Evolutionary conservation across 1,284 basidiomycete species (phyloP).

Genomic region (Coniophora puteana): DNA sequence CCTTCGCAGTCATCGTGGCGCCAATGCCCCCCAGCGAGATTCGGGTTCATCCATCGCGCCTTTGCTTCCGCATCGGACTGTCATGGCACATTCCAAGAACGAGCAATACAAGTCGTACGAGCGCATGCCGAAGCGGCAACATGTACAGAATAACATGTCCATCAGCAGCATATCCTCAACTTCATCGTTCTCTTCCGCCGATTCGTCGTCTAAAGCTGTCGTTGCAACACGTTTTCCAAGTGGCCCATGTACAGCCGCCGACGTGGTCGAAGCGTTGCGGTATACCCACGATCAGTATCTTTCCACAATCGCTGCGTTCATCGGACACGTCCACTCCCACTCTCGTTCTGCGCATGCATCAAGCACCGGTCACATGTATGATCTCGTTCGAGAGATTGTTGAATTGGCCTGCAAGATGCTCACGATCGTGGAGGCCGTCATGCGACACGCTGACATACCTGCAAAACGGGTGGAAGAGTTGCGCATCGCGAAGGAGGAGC

Average conservation of each 20-base stretch:
- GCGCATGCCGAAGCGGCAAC: conserved; percentile 26
- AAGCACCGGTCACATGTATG: conserved; percentile 90
- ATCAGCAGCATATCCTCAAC: conserved; percentile 66
- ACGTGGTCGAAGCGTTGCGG: conserved; percentile 69
- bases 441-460: conserved; percentile 63
- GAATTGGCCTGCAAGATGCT: conserved; percentile 90
- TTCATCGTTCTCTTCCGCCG: conserved; percentile 51
- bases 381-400: conserved; percentile 90
- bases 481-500: conserved; percentile 69
- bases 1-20: conserved; percentile 36
- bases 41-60: conserved; percentile 28
- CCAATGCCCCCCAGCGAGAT: conserved; percentile 22
- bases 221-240: conserved; percentile 59
- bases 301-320: conserved; percentile 94
- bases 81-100: conserved; percentile 25
- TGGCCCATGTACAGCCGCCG: conserved; percentile 60
- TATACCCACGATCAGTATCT: conserved; percentile 85
- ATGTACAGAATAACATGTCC: conserved; percentile 45
- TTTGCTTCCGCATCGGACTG: conserved; percentile 29
- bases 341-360: conserved; percentile 86
- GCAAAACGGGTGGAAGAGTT: conserved; percentile 55
- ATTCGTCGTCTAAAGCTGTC: conserved; percentile 33
- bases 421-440: conserved; percentile 89
- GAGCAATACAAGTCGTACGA: conserved; percentile 29
- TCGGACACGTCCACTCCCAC: conserved; percentile 95